A percentile compares a stretch with the other conserved stretches of the same genome.
Evolutionary conservation across 257 asterid species (phyloP).

Genomic region (Gentiana macrophylla): DNA sequence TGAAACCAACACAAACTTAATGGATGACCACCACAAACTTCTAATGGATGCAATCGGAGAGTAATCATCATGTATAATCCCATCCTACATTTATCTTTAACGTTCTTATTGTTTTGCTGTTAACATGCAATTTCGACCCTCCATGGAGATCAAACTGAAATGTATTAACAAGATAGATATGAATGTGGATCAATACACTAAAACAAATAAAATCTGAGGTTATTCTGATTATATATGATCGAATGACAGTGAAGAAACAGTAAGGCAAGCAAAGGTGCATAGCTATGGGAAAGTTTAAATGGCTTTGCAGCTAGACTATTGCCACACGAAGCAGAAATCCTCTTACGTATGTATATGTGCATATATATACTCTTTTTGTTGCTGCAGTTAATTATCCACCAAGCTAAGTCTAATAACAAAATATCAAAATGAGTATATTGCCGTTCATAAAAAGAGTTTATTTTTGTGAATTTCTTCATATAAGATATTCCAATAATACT

Average conservation of each 20-base stretch:
- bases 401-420: no score
- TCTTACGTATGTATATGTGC: slow-evolving; percentile 25
- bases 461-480: no score
- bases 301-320: slow-evolving; percentile 59
- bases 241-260: slow-evolving; percentile 37
- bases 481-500: no score
- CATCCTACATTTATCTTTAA: no score
- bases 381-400: no score
- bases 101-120: no score
- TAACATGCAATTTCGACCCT: no score
- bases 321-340: slow-evolving; percentile 50
- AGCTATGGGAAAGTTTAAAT: slow-evolving; percentile 67
- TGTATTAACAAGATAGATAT: no score
- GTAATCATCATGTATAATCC: slow-evolving; percentile 17
- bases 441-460: no score
- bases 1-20: slow-evolving; percentile 12
- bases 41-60: slow-evolving; percentile 54
- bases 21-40: slow-evolving; percentile 36
- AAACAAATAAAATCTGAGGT: no score
- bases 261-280: slow-evolving; percentile 40
- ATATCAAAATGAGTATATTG: no score
- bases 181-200: no score
- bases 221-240: background rate
- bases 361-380: background rate
- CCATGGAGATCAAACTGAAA: background rate